Percentiles rank a stretch among this genome's conserved stretches.
Conservation (phyloP, 192 early-diverging fungal genomes). For the Backusella mclennaniae region DNA sequence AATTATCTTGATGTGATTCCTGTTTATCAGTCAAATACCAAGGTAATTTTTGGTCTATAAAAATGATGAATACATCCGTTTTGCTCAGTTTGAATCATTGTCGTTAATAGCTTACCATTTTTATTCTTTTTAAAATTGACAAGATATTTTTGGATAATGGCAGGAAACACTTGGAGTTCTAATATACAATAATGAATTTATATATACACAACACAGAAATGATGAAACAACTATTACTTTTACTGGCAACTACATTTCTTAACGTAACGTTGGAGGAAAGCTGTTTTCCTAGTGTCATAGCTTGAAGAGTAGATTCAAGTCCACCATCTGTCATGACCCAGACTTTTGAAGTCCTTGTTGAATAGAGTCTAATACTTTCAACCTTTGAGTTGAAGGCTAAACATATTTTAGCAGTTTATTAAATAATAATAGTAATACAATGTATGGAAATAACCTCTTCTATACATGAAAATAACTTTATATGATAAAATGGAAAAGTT, state of each 20-base stretch:
- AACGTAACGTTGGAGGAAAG: slow-evolving; percentile 1
- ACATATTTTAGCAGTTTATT: not conserved
- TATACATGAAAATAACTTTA: not conserved
- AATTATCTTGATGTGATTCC: not conserved
- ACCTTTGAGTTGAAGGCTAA: not conserved
- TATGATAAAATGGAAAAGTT: not conserved
- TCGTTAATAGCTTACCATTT: not conserved
- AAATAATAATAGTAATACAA: not conserved
- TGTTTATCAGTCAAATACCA: slow-evolving; percentile 20
- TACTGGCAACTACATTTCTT: slow-evolving; percentile 10
- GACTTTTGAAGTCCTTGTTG: slow-evolving; percentile 7
- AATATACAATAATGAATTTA: not conserved
- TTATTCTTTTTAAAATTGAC: slow-evolving; percentile 2
- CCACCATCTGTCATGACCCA: slow-evolving; percentile 25
- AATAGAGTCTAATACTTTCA: not conserved
- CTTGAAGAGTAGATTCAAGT: slow-evolving; percentile 12
- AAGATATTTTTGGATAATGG: slow-evolving; percentile 25
- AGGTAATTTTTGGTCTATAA: not conserved
- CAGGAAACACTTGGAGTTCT: slow-evolving; percentile 24
- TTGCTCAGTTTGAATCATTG: not conserved
- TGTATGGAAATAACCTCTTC: slow-evolving; percentile 2
- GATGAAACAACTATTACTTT: not conserved
- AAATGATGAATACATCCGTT: not conserved
- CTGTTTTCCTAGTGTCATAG: slow-evolving; percentile 17
- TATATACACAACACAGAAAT: not conserved